Evolutionary conservation across 1,139 yeast genomes (phyloP).

Genomic region (Lodderomyces oxycetoniae): DNA sequence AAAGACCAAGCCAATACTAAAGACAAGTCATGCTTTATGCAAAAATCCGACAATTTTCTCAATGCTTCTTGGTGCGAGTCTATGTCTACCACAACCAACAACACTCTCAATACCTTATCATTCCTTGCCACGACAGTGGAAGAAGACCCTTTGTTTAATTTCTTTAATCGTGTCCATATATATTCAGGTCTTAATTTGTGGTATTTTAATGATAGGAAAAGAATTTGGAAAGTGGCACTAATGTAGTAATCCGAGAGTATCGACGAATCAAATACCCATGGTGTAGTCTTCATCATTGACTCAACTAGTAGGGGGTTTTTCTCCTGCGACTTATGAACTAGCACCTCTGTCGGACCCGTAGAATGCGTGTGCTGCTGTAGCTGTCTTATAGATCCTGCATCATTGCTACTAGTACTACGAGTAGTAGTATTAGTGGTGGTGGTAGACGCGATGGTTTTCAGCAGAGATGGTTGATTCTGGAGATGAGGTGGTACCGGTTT

Average conservation of each 20-base stretch:
- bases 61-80: slow-evolving; percentile 68
- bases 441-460: not conserved
- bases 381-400: slow-evolving; percentile 3
- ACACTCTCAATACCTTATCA: slow-evolving; percentile 50
- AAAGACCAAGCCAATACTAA: slow-evolving; percentile 75
- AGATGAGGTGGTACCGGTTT: slow-evolving; percentile 9
- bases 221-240: slow-evolving; percentile 58
- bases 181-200: slow-evolving; percentile 88
- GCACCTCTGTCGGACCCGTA: slow-evolving; percentile 22
- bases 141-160: slow-evolving; percentile 33
- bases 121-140: slow-evolving; percentile 35
- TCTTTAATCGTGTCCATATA: slow-evolving; percentile 63
- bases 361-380: slow-evolving; percentile 11
- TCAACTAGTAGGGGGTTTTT: slow-evolving; percentile 41
- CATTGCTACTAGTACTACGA: not conserved
- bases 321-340: slow-evolving; percentile 35
- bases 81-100: slow-evolving; percentile 74
- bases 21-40: slow-evolving; percentile 67
- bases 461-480: no score
- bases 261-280: slow-evolving; percentile 34
- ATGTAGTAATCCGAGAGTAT: slow-evolving; percentile 62
- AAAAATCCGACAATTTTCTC: slow-evolving; percentile 63
- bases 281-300: slow-evolving; percentile 34
- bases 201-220: slow-evolving; percentile 74
- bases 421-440: not conserved